Evolutionary conservation across 169 alveolate genomes (phyloP).

Genomic region (Perkinsus chesapeaki): DNA sequence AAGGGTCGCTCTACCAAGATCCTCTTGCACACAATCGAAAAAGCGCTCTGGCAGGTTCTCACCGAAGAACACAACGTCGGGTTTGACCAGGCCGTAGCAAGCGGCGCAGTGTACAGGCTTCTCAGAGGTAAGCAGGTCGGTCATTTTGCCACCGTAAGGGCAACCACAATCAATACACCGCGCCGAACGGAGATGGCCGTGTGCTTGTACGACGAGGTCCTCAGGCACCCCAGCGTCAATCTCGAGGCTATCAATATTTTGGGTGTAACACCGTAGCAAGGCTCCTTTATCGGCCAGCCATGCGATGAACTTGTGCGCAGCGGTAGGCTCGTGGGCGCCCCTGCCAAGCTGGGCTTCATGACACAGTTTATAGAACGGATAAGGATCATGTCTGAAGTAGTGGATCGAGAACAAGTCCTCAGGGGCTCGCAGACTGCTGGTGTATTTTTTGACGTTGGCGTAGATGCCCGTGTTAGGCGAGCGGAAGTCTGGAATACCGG

Average conservation of each 20-base stretch:
- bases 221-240: slow-evolving; percentile 57
- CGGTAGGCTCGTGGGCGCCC: slow-evolving; percentile 55
- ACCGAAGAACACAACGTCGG: slow-evolving; percentile 71
- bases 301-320: slow-evolving; percentile 53
- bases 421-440: slow-evolving; percentile 42
- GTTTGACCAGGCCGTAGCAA: slow-evolving; percentile 50
- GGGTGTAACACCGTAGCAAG: slow-evolving; percentile 42
- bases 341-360: slow-evolving; percentile 39
- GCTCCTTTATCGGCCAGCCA: slow-evolving; percentile 33
- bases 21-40: slow-evolving; percentile 16
- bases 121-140: slow-evolving; percentile 48
- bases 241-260: slow-evolving; percentile 77
- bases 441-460: not conserved
- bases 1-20: slow-evolving; percentile 42
- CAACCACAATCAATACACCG: slow-evolving; percentile 55
- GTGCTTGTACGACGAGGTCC: slow-evolving; percentile 57
- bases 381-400: slow-evolving; percentile 57
- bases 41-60: slow-evolving; percentile 59
- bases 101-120: slow-evolving; percentile 36
- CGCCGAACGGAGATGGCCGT: slow-evolving; percentile 63
- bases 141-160: slow-evolving; percentile 30
- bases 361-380: slow-evolving; percentile 61
- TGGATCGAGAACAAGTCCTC: slow-evolving; percentile 56
- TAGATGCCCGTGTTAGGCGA: not conserved
- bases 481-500: slow-evolving; percentile 80